Evolutionary conservation across 2,329 filamentous ascomycete genomes (phyloP).

Genomic region (Lasiodiplodia gonubiensis): DNA sequence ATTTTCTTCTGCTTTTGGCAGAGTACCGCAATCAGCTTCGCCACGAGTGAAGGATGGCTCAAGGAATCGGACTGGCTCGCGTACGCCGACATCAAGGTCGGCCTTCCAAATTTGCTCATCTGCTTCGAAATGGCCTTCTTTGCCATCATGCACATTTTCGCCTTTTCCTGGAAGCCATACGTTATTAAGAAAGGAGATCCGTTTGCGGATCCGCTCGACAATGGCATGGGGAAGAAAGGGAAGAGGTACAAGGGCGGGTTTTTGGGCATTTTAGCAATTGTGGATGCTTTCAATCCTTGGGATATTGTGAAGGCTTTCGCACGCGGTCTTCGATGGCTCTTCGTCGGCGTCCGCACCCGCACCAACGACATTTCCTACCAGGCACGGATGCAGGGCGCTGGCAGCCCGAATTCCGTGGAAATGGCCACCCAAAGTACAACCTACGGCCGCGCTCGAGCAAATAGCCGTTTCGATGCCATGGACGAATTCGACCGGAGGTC

Average conservation of each 20-base stretch:
- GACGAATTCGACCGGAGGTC: constrained; percentile 27
- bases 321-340: constrained; percentile 79
- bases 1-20: constrained; percentile 95
- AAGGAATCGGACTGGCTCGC: constrained; percentile 67
- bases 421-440: constrained; percentile 20
- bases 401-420: constrained; percentile 19
- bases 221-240: constrained; percentile 27
- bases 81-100: constrained; percentile 78
- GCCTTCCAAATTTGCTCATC: constrained; percentile 77
- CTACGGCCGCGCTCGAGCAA: constrained; percentile 17
- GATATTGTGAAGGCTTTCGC: constrained; percentile 82
- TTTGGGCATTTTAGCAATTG: constrained; percentile 67
- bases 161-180: constrained; percentile 80
- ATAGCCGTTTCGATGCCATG: constrained; percentile 15
- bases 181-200: constrained; percentile 39
- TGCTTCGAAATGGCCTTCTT: constrained; percentile 88
- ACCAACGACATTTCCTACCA: constrained; percentile 50
- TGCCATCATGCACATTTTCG: constrained; percentile 77
- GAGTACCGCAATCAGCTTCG: constrained; percentile 62
- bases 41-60: constrained; percentile 67
- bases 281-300: constrained; percentile 79
- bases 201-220: constrained; percentile 36
- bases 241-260: constrained; percentile 52
- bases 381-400: constrained; percentile 18
- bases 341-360: constrained; percentile 71